Conservation (phyloP, 805 yeast genomes). For the Candida orba region DNA sequence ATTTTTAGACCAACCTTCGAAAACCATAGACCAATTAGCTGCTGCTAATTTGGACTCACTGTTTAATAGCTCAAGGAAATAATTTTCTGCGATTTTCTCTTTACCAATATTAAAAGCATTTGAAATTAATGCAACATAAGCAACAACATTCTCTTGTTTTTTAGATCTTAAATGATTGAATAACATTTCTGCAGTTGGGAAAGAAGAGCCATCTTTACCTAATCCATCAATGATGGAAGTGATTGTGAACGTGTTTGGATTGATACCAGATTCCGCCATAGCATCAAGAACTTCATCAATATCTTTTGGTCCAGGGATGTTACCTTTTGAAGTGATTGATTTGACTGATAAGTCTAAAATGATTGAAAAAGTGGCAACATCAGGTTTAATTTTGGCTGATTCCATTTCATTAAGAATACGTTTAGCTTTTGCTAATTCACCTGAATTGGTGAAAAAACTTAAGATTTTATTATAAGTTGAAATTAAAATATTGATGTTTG, state of each 20-base stretch:
- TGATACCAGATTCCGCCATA: conserved; percentile 32
- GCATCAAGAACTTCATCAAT: conserved; percentile 34
- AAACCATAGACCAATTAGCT: conserved; percentile 20
- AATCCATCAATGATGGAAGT: conserved; percentile 50
- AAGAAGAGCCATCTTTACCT: conserved; percentile 37
- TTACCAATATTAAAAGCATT: conserved; percentile 41
- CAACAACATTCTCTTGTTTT: conserved; percentile 29
- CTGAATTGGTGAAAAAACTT: conserved; percentile 30
- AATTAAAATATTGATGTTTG: conserved; percentile 37
- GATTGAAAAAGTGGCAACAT: conserved; percentile 56
- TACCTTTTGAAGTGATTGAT: conserved; percentile 35
- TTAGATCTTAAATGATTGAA: conserved; percentile 33
- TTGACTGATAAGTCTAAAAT: conserved; percentile 49
- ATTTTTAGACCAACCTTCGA: conserved; percentile 18
- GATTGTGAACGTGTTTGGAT: conserved; percentile 38
- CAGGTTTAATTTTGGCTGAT: conserved; percentile 38
- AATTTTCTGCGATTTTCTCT: conserved; percentile 28
- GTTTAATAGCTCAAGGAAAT: conserved; percentile 29
- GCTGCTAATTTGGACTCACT: conserved; percentile 7
- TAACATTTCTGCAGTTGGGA: conserved; percentile 44
- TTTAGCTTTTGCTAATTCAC: conserved; percentile 39
- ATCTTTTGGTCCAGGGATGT: conserved; percentile 31
- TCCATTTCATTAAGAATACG: conserved; percentile 42
- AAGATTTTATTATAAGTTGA: conserved; percentile 48
- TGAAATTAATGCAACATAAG: conserved; percentile 41